Conservation (phyloP, 805 yeast genomes). For the Candida patagonica region DNA sequence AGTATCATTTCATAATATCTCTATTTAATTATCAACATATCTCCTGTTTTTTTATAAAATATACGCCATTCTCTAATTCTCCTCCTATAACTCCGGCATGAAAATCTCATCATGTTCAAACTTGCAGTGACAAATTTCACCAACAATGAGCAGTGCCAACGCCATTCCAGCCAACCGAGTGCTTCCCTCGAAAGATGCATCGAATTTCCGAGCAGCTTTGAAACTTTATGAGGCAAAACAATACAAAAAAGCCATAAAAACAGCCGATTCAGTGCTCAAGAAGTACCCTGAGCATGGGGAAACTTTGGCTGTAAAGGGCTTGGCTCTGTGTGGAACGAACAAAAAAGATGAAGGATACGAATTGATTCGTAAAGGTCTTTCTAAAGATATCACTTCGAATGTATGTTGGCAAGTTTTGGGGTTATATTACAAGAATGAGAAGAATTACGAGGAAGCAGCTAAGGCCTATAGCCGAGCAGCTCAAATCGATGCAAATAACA, state of each 20-base stretch:
- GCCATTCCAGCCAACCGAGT: slow-evolving; percentile 22
- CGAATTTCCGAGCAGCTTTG: slow-evolving; percentile 70
- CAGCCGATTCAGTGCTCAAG: slow-evolving; percentile 66
- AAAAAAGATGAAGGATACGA: slow-evolving; percentile 55
- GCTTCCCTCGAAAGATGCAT: slow-evolving; percentile 53
- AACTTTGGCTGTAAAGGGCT: slow-evolving; percentile 76
- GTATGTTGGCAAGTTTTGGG: slow-evolving; percentile 82
- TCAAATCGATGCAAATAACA: slow-evolving; percentile 69
- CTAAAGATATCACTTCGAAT: slow-evolving; percentile 51
- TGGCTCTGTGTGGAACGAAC: slow-evolving; percentile 49
- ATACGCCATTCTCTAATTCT: no score
- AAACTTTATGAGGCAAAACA: slow-evolving; percentile 75
- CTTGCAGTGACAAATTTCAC: no score
- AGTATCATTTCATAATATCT: no score
- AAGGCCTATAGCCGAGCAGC: slow-evolving; percentile 67
- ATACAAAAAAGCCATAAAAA: slow-evolving; percentile 75
- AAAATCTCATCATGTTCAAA: no score
- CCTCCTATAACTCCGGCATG: no score
- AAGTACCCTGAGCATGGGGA: slow-evolving; percentile 71
- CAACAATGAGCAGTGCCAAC: not conserved
- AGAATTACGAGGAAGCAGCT: slow-evolving; percentile 66
- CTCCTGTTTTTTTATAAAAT: no score
- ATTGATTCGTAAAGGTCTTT: slow-evolving; percentile 51
- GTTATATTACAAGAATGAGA: slow-evolving; percentile 62
- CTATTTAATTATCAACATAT: no score